A percentile compares a stretch with the other conserved stretches of the same genome.
phyloP scores from a whole-genome alignment of 2,329 filamentous ascomycete genomes.

The Aquanectria penicillioides region DNA sequence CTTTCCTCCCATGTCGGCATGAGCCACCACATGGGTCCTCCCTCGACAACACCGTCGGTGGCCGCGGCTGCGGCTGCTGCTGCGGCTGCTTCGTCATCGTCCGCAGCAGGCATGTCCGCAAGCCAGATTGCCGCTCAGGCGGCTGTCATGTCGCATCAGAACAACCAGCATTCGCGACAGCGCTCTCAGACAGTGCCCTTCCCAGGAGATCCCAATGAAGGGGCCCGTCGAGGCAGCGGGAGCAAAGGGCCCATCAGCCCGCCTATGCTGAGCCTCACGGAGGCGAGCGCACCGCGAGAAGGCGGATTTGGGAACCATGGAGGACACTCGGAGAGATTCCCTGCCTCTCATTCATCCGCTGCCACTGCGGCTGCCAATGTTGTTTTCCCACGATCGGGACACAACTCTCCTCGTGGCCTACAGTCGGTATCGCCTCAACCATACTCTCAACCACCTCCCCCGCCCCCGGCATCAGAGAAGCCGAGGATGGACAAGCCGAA shows the following conservation, averaged over 20 bases:
- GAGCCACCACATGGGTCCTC: constrained; percentile 45
- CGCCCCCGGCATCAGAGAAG: constrained; percentile 64
- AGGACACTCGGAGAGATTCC: constrained; percentile 61
- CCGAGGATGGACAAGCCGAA: constrained; percentile 76
- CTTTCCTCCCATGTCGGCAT: constrained; percentile 61
- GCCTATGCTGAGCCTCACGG: constrained; percentile 71
- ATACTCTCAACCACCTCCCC: constrained; percentile 52
- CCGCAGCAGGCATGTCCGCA: constrained; percentile 60
- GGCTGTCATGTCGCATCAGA: constrained; percentile 74
- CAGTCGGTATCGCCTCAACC: constrained; percentile 46
- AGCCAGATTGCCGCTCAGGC: constrained; percentile 85
- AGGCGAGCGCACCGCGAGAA: constrained; percentile 71
- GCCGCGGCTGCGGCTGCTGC: constrained; percentile 48
- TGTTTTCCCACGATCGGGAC: constrained; percentile 74
- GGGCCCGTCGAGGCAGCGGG: constrained; percentile 55
- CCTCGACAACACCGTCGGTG: constrained; percentile 29
- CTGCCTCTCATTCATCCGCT: constrained; percentile 69
- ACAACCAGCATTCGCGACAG: constrained; percentile 65
- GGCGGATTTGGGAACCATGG: constrained; percentile 60
- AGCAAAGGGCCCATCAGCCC: constrained; percentile 66
- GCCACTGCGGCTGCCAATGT: constrained; percentile 78
- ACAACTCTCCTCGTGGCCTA: constrained; percentile 58
- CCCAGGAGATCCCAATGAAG: constrained; percentile 57
- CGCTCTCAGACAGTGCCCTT: constrained; percentile 79
- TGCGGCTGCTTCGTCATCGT: constrained; percentile 45